Evolutionary conservation across 345 rosid species (phyloP).

Genomic region (Carallia pectinifolia): DNA sequence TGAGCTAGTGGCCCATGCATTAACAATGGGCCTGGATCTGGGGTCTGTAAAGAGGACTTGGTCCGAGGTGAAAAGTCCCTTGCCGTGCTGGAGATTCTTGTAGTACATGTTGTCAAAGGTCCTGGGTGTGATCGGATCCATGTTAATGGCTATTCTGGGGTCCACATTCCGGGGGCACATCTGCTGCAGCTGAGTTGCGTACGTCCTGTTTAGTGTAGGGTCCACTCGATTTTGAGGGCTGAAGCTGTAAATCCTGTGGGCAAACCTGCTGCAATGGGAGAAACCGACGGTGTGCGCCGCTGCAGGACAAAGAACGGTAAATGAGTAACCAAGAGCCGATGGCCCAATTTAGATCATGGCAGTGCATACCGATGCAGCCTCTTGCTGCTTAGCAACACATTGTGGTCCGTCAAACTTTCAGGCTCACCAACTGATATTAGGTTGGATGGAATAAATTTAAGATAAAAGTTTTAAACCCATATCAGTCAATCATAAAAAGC

Average conservation of each 20-base stretch:
- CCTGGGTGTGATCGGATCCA: not conserved
- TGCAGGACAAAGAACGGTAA: not conserved
- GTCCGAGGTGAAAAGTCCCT: constrained; percentile 17
- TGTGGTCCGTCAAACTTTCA: no score
- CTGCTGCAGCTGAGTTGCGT: constrained; percentile 11
- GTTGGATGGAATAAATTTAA: no score
- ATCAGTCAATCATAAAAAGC: no score
- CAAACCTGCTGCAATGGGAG: constrained; percentile 23
- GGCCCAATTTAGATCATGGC: no score
- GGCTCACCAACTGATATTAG: no score
- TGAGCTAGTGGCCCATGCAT: constrained; percentile 13
- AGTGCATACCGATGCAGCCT: no score
- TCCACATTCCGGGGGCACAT: constrained; percentile 15
- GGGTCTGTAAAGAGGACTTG: constrained; percentile 10
- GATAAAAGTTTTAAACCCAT: no score
- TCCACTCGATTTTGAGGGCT: constrained; percentile 6
- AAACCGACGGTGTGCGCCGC: constrained; percentile 31
- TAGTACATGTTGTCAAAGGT: constrained; percentile 20
- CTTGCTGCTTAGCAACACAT: no score
- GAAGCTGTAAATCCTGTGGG: constrained; percentile 18
- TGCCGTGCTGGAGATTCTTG: constrained; percentile 17
- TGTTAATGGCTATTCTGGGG: constrained; percentile 17
- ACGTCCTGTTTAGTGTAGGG: constrained; percentile 11
- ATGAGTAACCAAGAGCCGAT: not conserved
- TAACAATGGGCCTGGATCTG: constrained; percentile 8